These are phyloP conservation scores for Pseudonitzschia delicatissima DNA, from an alignment of 108 stramenopile species.

Conservation along the genomic window DNA sequence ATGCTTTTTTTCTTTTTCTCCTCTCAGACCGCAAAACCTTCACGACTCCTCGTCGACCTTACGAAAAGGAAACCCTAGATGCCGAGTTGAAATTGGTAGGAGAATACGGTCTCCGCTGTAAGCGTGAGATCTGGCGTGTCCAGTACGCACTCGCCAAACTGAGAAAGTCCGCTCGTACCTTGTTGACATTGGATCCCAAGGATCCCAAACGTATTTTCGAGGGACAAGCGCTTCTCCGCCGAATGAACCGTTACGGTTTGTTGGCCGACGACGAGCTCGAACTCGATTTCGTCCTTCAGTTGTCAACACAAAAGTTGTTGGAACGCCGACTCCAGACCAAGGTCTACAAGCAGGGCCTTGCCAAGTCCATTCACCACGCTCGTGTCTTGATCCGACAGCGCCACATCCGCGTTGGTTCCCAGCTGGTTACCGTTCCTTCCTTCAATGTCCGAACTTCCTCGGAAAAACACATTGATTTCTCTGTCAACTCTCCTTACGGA, in stretches of 20 bases:
- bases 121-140: constrained; percentile 99
- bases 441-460: constrained; percentile 97
- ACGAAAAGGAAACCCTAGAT: constrained; percentile 99
- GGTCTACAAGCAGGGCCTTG: constrained; percentile 98
- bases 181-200: constrained; percentile 94
- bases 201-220: constrained; percentile 99
- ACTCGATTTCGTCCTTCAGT: constrained; percentile 96
- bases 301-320: constrained; percentile 97
- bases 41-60: constrained; percentile 99
- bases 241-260: constrained; percentile 96
- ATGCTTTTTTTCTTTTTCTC: constrained; percentile 7
- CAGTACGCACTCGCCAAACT: constrained; percentile 99
- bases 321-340: constrained; percentile 97
- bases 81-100: constrained; percentile 97
- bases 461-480: constrained; percentile 99
- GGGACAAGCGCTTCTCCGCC: constrained; percentile 97
- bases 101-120: constrained; percentile 99
- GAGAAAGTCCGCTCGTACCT: constrained; percentile 97
- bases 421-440: constrained; percentile 96
- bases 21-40: constrained; percentile 89
- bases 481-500: constrained; percentile 94
- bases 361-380: constrained; percentile 99
- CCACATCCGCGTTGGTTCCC: constrained; percentile 98
- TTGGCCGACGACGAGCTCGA: constrained; percentile 95
- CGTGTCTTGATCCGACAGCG: constrained; percentile 99